Evolutionary conservation across 2,329 filamentous ascomycete species (phyloP).

Genomic region (Magnaporthiopsis rhizophila): DNA sequence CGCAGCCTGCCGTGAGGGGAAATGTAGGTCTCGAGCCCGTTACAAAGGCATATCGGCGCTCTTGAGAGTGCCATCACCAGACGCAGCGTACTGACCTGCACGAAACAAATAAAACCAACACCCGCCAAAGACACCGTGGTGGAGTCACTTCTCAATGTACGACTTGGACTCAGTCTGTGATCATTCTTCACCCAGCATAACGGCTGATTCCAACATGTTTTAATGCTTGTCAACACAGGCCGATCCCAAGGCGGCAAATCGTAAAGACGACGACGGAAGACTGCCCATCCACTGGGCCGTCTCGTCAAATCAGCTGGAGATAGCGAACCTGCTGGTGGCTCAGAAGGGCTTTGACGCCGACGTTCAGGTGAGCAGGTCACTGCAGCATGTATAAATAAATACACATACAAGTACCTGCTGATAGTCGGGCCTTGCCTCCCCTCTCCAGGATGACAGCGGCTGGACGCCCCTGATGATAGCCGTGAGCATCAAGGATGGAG

Average conservation of each 20-base stretch:
- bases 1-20: constrained; percentile 77
- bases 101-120: background rate
- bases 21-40: constrained; percentile 47
- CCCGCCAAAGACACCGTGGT: constrained; percentile 50
- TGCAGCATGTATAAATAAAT: background rate
- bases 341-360: constrained; percentile 75
- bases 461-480: constrained; percentile 86
- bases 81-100: background rate
- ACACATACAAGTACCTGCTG: background rate
- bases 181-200: background rate
- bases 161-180: constrained; percentile 11
- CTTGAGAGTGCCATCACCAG: background rate
- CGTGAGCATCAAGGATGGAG: constrained; percentile 63
- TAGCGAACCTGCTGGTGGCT: constrained; percentile 65
- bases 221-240: constrained; percentile 37
- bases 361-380: constrained; percentile 50
- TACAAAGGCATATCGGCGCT: background rate
- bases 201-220: background rate
- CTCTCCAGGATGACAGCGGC: constrained; percentile 58
- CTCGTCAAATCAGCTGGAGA: constrained; percentile 70
- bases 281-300: constrained; percentile 91
- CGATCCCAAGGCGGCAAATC: constrained; percentile 67
- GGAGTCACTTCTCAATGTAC: constrained; percentile 66
- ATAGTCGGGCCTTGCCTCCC: background rate
- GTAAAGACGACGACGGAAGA: constrained; percentile 77